A percentile compares a stretch with the other conserved stretches of the same genome.
Conservation (phyloP, 2,329 filamentous ascomycete genomes). For the Lachnellula subtilissima region DNA sequence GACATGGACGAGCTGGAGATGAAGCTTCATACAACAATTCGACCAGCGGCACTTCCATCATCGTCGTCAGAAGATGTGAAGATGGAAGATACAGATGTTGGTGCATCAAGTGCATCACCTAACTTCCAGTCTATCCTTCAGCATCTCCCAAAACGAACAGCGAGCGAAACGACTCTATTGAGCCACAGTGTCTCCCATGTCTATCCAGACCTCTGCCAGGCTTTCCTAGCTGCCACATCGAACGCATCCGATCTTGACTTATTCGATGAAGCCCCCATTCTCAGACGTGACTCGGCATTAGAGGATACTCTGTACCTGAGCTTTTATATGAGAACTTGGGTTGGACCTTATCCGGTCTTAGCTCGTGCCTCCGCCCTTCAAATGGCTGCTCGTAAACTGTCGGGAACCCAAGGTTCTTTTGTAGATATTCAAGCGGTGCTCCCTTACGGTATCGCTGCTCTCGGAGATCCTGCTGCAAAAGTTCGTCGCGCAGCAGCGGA, state of each 20-base stretch:
- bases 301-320: constrained; percentile 64
- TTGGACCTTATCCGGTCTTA: constrained; percentile 62
- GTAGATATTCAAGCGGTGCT: constrained; percentile 72
- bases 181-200: constrained; percentile 45
- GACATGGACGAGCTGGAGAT: constrained; percentile 73
- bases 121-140: constrained; percentile 22
- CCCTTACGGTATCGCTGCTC: constrained; percentile 73
- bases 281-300: constrained; percentile 50
- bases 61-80: constrained; percentile 45
- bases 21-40: constrained; percentile 66
- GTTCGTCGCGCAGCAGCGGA: constrained; percentile 73
- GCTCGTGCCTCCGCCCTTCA: constrained; percentile 66
- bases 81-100: constrained; percentile 40
- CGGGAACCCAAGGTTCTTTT: constrained; percentile 42
- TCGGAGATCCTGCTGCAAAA: constrained; percentile 70
- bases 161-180: constrained; percentile 47
- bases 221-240: constrained; percentile 52
- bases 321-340: constrained; percentile 74
- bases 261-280: constrained; percentile 46
- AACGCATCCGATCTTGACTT: constrained; percentile 35
- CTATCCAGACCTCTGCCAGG: constrained; percentile 54
- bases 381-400: constrained; percentile 54
- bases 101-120: constrained; percentile 27
- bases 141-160: constrained; percentile 31
- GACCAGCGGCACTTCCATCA: constrained; percentile 49